Conservation (phyloP, 108 stramenopile species). For the Thalassiosira profunda region DNA sequence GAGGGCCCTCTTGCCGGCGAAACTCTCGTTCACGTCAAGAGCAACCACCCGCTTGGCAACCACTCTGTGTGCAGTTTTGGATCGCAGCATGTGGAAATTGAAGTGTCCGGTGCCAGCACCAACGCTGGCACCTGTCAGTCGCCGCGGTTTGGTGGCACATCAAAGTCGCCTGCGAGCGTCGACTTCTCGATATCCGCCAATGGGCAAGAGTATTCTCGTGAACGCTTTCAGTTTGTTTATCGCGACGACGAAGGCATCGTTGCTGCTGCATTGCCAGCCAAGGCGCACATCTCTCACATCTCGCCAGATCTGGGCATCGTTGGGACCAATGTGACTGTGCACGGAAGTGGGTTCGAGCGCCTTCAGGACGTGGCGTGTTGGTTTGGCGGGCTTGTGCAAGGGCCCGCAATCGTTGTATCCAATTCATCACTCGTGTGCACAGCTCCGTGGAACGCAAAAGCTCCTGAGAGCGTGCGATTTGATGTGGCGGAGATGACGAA, state of each 20-base stretch:
- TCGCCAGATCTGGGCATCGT: slow-evolving; percentile 8
- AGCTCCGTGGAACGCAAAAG: no score
- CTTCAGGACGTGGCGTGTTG: no score
- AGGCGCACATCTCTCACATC: no score
- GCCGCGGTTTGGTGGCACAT: background rate
- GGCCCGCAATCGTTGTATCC: no score
- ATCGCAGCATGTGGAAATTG: background rate
- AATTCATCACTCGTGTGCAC: no score
- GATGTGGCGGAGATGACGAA: no score
- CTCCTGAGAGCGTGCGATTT: no score
- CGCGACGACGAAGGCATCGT: background rate
- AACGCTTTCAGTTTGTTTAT: slow-evolving; percentile 21
- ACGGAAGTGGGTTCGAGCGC: no score
- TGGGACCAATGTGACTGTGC: slow-evolving; percentile 23
- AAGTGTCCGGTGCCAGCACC: background rate
- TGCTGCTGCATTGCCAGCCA: no score
- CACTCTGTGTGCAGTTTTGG: slow-evolving; percentile 25
- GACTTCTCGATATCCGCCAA: slow-evolving; percentile 15
- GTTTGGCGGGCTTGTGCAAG: no score
- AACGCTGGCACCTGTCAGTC: slow-evolving; percentile 15
- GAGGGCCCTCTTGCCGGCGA: slow-evolving; percentile 27
- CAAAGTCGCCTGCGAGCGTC: slow-evolving; percentile 6
- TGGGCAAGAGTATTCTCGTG: slow-evolving; percentile 21
- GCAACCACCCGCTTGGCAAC: background rate
- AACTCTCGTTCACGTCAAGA: slow-evolving; percentile 10